Evolutionary conservation across 1,284 basidiomycete species (phyloP).

Genomic region (Taiwanofungus camphoratus): DNA sequence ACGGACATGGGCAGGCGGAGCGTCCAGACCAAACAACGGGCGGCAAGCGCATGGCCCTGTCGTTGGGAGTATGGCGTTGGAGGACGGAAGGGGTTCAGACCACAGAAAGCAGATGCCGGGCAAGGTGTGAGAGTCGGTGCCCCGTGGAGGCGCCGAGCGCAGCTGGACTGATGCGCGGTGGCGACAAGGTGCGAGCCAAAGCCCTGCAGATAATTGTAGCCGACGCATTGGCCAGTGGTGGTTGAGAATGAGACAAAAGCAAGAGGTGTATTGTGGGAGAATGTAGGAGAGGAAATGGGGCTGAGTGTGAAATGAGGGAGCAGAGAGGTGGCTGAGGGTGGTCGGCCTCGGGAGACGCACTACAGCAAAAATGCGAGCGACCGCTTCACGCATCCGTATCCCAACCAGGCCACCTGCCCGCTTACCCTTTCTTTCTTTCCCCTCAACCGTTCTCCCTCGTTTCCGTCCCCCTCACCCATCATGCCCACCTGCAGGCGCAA

Average conservation of each 20-base stretch:
- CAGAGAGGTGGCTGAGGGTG: conserved; percentile 22
- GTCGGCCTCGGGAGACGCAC: conserved; percentile 27
- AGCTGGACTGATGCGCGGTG: no score
- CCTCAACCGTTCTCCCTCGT: conserved; percentile 20
- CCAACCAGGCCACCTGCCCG: conserved; percentile 27
- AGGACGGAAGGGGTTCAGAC: no score
- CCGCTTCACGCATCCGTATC: conserved; percentile 28
- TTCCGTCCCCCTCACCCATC: conserved; percentile 18
- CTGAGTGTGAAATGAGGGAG: conserved; percentile 19
- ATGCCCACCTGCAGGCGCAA: conserved; percentile 93
- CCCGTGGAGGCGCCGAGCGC: neutral
- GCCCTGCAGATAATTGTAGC: no score
- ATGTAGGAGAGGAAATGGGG: conserved; percentile 9
- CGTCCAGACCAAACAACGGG: no score
- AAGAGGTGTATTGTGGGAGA: conserved; percentile 12
- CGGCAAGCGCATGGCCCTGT: no score
- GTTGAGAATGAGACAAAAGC: conserved; percentile 3
- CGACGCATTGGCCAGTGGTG: no score
- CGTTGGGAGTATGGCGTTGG: no score
- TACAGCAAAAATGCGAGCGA: conserved; percentile 29
- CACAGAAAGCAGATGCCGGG: neutral
- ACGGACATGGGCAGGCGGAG: no score
- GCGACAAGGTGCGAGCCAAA: no score
- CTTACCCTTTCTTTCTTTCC: conserved; percentile 19
- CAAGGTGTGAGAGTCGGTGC: neutral